Evolutionary conservation across 83 land plant genomes (phyloP).

Genomic region (Isoetes engelmannii): DNA sequence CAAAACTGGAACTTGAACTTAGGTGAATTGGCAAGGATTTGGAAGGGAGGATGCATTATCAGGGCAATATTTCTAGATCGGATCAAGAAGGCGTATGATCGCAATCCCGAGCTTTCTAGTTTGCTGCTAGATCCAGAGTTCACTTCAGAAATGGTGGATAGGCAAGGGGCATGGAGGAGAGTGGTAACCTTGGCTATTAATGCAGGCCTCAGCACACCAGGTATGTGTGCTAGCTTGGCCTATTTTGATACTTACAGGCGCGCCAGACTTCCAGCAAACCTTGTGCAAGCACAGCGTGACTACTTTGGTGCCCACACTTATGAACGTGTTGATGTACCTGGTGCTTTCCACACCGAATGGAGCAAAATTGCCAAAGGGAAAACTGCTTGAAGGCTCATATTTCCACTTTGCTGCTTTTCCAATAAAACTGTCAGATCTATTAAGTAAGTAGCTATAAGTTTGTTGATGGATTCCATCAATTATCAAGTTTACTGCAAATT

Average conservation of each 20-base stretch:
- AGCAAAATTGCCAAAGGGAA: constrained; percentile 49
- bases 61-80: constrained; percentile 64
- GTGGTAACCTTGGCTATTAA: constrained; percentile 55
- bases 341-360: constrained; percentile 75
- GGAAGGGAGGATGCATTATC: constrained; percentile 77
- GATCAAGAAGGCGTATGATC: constrained; percentile 64
- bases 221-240: constrained; percentile 68
- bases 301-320: constrained; percentile 74
- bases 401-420: too few species aligned
- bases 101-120: constrained; percentile 54
- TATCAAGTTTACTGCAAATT: too few species aligned
- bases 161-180: constrained; percentile 53
- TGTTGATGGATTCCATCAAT: too few species aligned
- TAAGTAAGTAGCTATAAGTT: too few species aligned
- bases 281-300: constrained; percentile 68
- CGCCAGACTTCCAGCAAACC: constrained; percentile 53
- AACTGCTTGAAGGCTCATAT: constrained; percentile 15
- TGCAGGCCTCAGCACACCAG: constrained; percentile 56
- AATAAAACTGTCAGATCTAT: too few species aligned
- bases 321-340: constrained; percentile 52
- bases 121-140: constrained; percentile 66
- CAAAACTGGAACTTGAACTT: constrained; percentile 57
- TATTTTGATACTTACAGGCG: constrained; percentile 71
- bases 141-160: constrained; percentile 59
- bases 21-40: constrained; percentile 74